Percentiles rank a stretch among this genome's conserved stretches.
These are phyloP conservation scores for Phyllostachys edulis DNA, from an alignment of 176 grass and related monocot genomes.

Conservation along the genomic window DNA sequence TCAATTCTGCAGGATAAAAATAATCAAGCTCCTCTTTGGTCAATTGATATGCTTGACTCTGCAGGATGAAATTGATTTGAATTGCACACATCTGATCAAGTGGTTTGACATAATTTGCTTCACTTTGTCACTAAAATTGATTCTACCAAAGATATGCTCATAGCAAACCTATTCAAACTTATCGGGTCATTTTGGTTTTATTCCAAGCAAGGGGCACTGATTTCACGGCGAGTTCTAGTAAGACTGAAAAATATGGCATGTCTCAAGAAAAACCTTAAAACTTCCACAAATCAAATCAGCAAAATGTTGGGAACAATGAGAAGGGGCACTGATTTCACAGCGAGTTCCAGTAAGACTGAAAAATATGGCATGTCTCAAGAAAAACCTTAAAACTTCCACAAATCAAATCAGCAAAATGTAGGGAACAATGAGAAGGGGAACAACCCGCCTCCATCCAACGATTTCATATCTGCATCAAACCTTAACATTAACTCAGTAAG, in stretches of 20 bases:
- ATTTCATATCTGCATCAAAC: too few relatives aligned
- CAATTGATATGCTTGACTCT: constrained; percentile 47
- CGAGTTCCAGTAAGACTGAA: too few relatives aligned
- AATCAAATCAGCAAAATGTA: too few relatives aligned
- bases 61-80: not conserved
- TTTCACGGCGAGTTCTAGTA: not conserved
- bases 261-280: too few relatives aligned
- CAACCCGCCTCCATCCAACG: too few relatives aligned
- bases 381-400: too few relatives aligned
- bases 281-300: too few relatives aligned
- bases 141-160: not conserved
- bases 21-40: not conserved
- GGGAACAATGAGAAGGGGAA: too few relatives aligned
- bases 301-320: too few relatives aligned
- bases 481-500: too few relatives aligned
- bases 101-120: not conserved
- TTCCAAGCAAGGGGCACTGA: not conserved
- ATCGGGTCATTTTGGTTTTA: not conserved
- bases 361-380: too few relatives aligned
- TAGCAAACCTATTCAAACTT: not conserved
- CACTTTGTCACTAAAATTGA: not conserved
- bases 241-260: not conserved
- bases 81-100: not conserved
- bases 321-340: too few relatives aligned
- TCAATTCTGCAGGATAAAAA: constrained; percentile 44